A percentile compares a stretch with the other conserved stretches of the same genome.
phyloP scores from a whole-genome alignment of 495 filamentous ascomycete species.

The Penicillium lividum region DNA sequence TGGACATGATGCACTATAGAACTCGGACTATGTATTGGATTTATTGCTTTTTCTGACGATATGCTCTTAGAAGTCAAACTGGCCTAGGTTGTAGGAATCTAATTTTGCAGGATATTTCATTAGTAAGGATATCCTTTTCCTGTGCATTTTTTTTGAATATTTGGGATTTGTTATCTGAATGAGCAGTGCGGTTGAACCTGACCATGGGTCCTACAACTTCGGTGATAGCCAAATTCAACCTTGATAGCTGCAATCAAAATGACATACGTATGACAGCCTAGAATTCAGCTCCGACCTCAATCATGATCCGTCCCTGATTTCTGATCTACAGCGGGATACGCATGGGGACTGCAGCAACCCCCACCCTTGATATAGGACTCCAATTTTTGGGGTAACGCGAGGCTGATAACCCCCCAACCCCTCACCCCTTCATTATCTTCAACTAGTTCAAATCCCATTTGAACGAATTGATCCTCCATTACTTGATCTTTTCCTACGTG shows the following conservation, averaged over 20 bases:
- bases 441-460: neutral
- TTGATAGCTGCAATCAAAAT: no score
- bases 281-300: neutral
- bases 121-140: no score
- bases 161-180: no score
- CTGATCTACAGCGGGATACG: neutral
- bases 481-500: no score
- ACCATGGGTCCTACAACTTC: no score
- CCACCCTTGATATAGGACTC: conserved; percentile 11
- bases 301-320: no score
- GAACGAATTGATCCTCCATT: neutral
- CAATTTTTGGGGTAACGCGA: conserved; percentile 8
- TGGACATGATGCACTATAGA: conserved; percentile 32
- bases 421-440: conserved; percentile 3
- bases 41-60: neutral
- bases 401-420: neutral
- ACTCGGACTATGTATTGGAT: neutral
- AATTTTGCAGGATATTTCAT: no score
- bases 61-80: neutral
- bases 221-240: no score
- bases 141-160: no score
- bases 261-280: neutral
- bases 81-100: no score
- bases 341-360: conserved; percentile 36
- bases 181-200: no score